A percentile compares a stretch with the other conserved stretches of the same genome.
These are phyloP conservation scores for Arxiozyma slooffiae DNA, from an alignment of 1,139 yeast species.

Conservation along the genomic window DNA sequence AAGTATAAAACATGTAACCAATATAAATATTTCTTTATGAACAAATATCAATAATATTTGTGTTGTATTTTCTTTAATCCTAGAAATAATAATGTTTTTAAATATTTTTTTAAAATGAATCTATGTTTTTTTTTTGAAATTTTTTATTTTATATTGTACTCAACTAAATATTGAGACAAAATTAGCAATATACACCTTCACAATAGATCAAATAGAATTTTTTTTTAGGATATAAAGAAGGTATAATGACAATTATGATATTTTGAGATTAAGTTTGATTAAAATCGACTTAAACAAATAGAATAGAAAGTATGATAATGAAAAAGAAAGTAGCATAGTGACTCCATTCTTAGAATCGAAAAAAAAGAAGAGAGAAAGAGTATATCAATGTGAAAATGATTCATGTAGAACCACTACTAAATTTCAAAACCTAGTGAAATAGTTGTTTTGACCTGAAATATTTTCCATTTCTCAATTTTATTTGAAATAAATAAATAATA, in stretches of 20 bases:
- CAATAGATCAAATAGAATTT: not conserved
- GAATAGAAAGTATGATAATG: not conserved
- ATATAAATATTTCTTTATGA: no score
- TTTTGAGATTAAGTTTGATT: not conserved
- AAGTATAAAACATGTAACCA: not conserved
- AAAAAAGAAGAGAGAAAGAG: no score
- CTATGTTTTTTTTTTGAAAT: not conserved
- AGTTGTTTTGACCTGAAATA: constrained; percentile 19
- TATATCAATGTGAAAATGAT: constrained; percentile 17
- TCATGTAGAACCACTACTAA: constrained; percentile 13
- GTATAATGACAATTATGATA: not conserved
- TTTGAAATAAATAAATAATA: constrained; percentile 12
- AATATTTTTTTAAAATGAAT: no score
- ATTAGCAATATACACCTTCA: not conserved
- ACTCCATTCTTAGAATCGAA: constrained; percentile 14
- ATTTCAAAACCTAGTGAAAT: constrained; percentile 6
- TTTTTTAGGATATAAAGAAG: constrained; percentile 2
- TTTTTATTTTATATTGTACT: not conserved
- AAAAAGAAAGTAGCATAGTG: constrained; percentile 4
- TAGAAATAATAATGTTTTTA: not conserved
- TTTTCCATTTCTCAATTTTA: constrained; percentile 21
- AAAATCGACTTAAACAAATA: not conserved
- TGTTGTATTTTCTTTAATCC: no score
- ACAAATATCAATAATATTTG: not conserved
- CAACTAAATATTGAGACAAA: not conserved